phyloP scores from a whole-genome alignment of 2,329 filamentous ascomycete species.

The Amesomyces nigricolor region DNA sequence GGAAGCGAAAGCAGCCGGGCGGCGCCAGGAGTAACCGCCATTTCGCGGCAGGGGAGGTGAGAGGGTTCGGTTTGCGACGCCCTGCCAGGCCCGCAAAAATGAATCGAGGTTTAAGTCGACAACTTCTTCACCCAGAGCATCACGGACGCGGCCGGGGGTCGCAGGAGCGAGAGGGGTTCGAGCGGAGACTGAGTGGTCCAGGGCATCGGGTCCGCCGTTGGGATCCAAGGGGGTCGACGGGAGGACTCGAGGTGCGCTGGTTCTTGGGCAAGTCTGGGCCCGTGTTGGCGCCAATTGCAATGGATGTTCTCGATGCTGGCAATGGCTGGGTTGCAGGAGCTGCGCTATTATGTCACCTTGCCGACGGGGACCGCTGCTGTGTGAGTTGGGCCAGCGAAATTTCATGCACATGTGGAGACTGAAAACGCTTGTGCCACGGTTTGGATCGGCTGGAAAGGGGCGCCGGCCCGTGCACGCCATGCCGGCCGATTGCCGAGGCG shows the following conservation, averaged over 20 bases:
- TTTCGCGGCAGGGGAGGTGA: conserved; percentile 9
- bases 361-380: conserved; percentile 1
- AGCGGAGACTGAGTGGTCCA: conserved; percentile 3
- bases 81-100: conserved; percentile 3
- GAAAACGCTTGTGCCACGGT: not conserved
- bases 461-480: conserved; percentile 2
- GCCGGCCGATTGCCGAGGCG: conserved; percentile 9
- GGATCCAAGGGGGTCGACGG: not conserved
- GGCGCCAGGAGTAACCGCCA: conserved; percentile 13
- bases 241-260: not conserved
- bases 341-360: conserved; percentile 17
- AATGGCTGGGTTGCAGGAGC: not conserved
- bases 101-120: conserved; percentile 2
- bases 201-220: conserved; percentile 12
- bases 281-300: conserved; percentile 2
- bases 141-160: conserved; percentile 12
- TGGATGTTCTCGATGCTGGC: not conserved
- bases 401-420: conserved; percentile 13
- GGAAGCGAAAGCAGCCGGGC: conserved; percentile 18
- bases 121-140: conserved; percentile 11
- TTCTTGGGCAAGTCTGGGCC: not conserved
- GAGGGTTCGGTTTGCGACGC: conserved; percentile 1
- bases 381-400: conserved; percentile 5
- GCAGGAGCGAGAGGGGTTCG: conserved; percentile 8
- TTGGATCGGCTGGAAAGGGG: conserved; percentile 10